Evolutionary conservation across 768 basidiomycete genomes (phyloP).

Genomic region (Candolleomyces aberdarensis): DNA sequence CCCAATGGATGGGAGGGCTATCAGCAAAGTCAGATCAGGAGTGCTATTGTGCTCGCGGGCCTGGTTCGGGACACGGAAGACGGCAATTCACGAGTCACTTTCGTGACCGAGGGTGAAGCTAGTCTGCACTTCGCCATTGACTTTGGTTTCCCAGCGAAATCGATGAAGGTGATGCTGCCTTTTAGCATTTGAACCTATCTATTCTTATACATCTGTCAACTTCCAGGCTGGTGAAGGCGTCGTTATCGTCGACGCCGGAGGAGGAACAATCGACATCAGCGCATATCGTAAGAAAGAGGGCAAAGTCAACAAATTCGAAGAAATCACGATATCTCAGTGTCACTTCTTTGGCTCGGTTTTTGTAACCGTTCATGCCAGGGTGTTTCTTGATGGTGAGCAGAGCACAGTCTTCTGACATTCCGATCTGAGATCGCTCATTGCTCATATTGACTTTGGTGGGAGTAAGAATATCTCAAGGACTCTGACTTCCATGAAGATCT

Average conservation of each 20-base stretch:
- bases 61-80: constrained; percentile 12
- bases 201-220: not conserved
- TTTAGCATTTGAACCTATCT: not conserved
- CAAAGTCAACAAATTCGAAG: constrained; percentile 27
- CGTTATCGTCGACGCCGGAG: constrained; percentile 41
- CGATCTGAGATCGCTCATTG: too few species aligned
- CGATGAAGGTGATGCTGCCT: constrained; percentile 4
- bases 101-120: constrained; percentile 12
- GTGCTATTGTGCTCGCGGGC: constrained; percentile 8
- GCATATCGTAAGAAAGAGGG: constrained; percentile 27
- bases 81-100: not conserved
- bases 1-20: constrained; percentile 51
- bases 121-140: constrained; percentile 9
- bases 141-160: not conserved
- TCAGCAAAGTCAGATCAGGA: constrained; percentile 10
- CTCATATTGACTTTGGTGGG: too few species aligned
- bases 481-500: constrained; percentile 40
- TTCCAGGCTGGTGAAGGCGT: constrained; percentile 14
- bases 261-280: constrained; percentile 42
- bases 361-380: constrained; percentile 35
- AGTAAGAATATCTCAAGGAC: constrained; percentile 33
- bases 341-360: constrained; percentile 44
- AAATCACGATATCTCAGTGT: constrained; percentile 40
- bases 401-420: not conserved
- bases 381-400: constrained; percentile 29